A percentile compares a stretch with the other conserved stretches of the same genome.
Evolutionary conservation across 202 grass and related monocot genomes (phyloP).

Genomic region (Zoysia matrella): DNA sequence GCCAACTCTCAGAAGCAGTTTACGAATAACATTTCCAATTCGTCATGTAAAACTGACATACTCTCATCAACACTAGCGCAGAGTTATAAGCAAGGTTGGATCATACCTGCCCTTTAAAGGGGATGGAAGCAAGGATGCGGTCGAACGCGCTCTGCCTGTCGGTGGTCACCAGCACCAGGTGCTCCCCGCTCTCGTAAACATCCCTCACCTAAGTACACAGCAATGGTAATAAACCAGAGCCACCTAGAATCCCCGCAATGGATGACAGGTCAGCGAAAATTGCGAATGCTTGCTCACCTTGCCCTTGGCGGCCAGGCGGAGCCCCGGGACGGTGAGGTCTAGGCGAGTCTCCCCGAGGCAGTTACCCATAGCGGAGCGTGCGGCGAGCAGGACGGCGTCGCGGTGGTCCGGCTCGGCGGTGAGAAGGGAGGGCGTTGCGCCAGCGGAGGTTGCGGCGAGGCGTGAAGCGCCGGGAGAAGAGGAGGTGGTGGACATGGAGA

Average conservation of each 20-base stretch:
- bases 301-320: constrained; percentile 68
- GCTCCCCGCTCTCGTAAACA: constrained; percentile 80
- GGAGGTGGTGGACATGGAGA: constrained; percentile 28
- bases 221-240: neutral
- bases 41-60: neutral
- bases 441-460: constrained; percentile 25
- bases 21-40: neutral
- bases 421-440: constrained; percentile 43
- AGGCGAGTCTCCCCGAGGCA: constrained; percentile 86
- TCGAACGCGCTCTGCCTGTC: constrained; percentile 95
- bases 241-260: neutral
- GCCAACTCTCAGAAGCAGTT: neutral
- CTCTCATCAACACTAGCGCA: neutral
- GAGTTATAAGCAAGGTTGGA: neutral
- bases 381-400: constrained; percentile 62
- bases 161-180: constrained; percentile 85
- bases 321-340: constrained; percentile 69
- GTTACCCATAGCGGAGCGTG: constrained; percentile 51
- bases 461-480: constrained; percentile 23
- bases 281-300: constrained; percentile 55
- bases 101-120: constrained; percentile 94
- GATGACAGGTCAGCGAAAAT: constrained; percentile 1
- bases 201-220: constrained; percentile 76
- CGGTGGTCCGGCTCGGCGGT: constrained; percentile 60
- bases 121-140: constrained; percentile 84